A percentile compares a stretch with the other conserved stretches of the same genome.
These are phyloP conservation scores for Tetrapisispora nanseiensis DNA, from an alignment of 805 yeast genomes.

Conservation along the genomic window DNA sequence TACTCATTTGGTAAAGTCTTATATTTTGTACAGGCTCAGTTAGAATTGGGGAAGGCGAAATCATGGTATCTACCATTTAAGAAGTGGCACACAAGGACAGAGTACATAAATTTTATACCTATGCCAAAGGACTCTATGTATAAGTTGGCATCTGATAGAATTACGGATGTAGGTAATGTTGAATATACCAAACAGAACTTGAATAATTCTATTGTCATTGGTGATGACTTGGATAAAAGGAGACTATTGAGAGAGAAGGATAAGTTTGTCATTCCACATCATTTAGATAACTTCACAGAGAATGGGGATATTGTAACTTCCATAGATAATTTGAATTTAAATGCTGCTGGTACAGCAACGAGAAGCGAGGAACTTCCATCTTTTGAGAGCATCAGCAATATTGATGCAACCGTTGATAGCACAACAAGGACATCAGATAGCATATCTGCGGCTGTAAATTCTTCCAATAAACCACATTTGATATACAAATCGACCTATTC, in stretches of 20 bases:
- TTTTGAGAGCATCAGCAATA: background rate
- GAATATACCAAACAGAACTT: background rate
- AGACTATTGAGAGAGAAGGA: background rate
- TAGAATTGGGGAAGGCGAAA: slow-evolving; percentile 23
- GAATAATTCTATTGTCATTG: background rate
- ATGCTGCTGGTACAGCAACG: background rate
- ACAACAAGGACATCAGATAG: background rate
- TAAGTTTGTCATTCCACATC: background rate
- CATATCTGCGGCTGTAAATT: background rate
- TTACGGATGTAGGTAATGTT: slow-evolving; percentile 3
- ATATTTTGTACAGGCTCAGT: slow-evolving; percentile 20
- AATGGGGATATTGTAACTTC: background rate
- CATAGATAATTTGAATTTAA: background rate
- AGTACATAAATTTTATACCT: slow-evolving; percentile 23
- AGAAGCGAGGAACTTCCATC: background rate
- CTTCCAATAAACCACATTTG: background rate
- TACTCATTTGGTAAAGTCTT: slow-evolving; percentile 24
- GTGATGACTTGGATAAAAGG: background rate
- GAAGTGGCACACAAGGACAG: slow-evolving; percentile 13
- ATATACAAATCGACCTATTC: slow-evolving; percentile 12
- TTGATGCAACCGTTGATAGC: background rate
- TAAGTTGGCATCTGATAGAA: slow-evolving; percentile 5
- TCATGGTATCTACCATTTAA: slow-evolving; percentile 26
- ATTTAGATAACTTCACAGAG: background rate
- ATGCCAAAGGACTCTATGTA: slow-evolving; percentile 13